phyloP scores from a whole-genome alignment of 768 basidiomycete species.

The Melanogaster broomeanus region DNA sequence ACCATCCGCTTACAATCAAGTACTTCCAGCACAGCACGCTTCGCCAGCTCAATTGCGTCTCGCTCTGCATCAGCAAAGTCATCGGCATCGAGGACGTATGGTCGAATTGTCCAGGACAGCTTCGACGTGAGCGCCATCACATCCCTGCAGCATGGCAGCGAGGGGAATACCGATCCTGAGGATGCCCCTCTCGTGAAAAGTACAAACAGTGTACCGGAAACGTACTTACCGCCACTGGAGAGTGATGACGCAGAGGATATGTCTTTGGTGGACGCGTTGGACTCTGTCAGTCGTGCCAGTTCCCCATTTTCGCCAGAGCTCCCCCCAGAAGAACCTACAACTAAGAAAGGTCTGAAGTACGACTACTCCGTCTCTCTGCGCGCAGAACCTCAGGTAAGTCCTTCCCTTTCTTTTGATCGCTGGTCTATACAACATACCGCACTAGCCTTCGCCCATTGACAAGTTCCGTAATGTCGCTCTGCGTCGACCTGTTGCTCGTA shows the following conservation, averaged over 20 bases:
- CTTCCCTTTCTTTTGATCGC: not conserved
- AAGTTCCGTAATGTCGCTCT: slow-evolving; percentile 65
- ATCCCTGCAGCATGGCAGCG: slow-evolving; percentile 44
- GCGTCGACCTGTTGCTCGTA: slow-evolving; percentile 50
- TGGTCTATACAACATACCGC: not conserved
- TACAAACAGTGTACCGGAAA: slow-evolving; percentile 54
- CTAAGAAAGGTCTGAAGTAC: slow-evolving; percentile 43
- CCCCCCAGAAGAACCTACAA: slow-evolving; percentile 39
- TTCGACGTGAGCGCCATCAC: slow-evolving; percentile 65
- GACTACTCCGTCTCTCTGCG: slow-evolving; percentile 63
- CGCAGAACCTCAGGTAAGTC: slow-evolving; percentile 59
- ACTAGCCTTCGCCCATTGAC: slow-evolving; percentile 63
- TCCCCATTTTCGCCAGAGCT: slow-evolving; percentile 46
- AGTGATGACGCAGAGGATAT: slow-evolving; percentile 43
- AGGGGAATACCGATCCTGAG: slow-evolving; percentile 38
- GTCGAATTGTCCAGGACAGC: slow-evolving; percentile 41
- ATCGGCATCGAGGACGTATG: slow-evolving; percentile 37
- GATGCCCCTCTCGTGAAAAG: slow-evolving; percentile 43
- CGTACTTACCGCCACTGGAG: slow-evolving; percentile 51
- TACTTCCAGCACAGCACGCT: slow-evolving; percentile 50
- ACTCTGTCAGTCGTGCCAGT: slow-evolving; percentile 54
- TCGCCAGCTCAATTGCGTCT: slow-evolving; percentile 53
- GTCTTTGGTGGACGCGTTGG: slow-evolving; percentile 59
- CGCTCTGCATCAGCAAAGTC: slow-evolving; percentile 37
- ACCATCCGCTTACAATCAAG: slow-evolving; percentile 52